Conservation (phyloP, 1,139 yeast genomes). For the Yamadazyma trypodendri region DNA sequence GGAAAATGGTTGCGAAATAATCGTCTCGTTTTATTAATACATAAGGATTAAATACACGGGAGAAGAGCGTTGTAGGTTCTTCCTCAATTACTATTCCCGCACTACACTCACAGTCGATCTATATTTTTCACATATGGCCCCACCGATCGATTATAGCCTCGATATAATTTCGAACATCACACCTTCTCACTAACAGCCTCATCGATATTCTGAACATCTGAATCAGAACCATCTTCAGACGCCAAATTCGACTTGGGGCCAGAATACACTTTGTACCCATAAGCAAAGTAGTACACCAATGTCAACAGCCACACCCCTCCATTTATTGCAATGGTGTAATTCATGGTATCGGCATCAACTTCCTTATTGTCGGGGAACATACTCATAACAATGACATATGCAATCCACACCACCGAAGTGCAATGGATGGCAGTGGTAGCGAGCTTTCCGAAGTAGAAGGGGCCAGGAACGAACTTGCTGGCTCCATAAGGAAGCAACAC, state of each 20-base stretch:
- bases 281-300: constrained; percentile 25
- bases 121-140: too few species aligned
- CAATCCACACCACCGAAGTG: constrained; percentile 26
- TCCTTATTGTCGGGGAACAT: constrained; percentile 38
- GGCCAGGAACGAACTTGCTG: constrained; percentile 56
- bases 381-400: constrained; percentile 32
- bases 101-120: too few species aligned
- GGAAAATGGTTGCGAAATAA: too few species aligned
- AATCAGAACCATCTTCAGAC: neutral
- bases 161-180: too few species aligned
- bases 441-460: constrained; percentile 55
- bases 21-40: too few species aligned
- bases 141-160: too few species aligned
- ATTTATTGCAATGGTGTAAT: constrained; percentile 35
- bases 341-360: constrained; percentile 33
- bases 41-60: too few species aligned
- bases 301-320: constrained; percentile 36
- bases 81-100: too few species aligned
- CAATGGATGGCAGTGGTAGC: constrained; percentile 36
- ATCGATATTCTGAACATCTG: constrained; percentile 1
- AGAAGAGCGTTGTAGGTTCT: too few species aligned
- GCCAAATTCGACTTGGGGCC: constrained; percentile 38
- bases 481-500: constrained; percentile 43
- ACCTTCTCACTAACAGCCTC: neutral
- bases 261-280: constrained; percentile 28